Percentiles rank a stretch among this genome's conserved stretches.
Evolutionary conservation across 768 basidiomycete species (phyloP).

Genomic region (Tricholoma bakamatsutake): DNA sequence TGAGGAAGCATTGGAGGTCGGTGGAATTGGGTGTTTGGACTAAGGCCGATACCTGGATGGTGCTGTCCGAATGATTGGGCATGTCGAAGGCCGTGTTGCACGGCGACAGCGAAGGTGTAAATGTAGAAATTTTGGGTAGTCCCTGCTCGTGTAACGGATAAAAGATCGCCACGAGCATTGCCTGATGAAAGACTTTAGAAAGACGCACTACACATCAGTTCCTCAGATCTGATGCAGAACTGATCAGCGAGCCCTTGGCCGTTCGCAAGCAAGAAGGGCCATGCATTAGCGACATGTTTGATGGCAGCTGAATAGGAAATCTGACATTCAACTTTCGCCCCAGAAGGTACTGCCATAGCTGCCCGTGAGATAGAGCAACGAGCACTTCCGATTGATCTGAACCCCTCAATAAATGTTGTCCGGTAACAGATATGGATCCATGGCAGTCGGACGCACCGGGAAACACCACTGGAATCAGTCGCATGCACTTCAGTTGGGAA

Average conservation of each 20-base stretch:
- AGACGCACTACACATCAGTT: no score
- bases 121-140: constrained; percentile 31
- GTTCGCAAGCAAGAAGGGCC: no score
- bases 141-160: no score
- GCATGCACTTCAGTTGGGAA: constrained; percentile 14
- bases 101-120: constrained; percentile 23
- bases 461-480: constrained; percentile 27
- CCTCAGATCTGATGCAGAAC: no score
- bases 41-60: constrained; percentile 3
- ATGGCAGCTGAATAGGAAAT: constrained; percentile 27
- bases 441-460: constrained; percentile 19
- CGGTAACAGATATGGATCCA: constrained; percentile 31
- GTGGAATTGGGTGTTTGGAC: neutral
- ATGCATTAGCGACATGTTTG: constrained; percentile 13
- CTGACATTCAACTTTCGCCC: constrained; percentile 30
- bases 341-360: constrained; percentile 29
- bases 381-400: neutral
- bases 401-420: constrained; percentile 27
- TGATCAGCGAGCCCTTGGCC: no score
- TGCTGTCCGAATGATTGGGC: constrained; percentile 3
- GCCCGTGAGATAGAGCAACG: neutral
- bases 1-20: constrained; percentile 10
- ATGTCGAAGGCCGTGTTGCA: constrained; percentile 5
- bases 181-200: no score
- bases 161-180: no score